Evolutionary conservation across 2,329 filamentous ascomycete species (phyloP), one percentile per base, ranked within the genome.

Genomic region (Diplodia intermedia): DNA sequence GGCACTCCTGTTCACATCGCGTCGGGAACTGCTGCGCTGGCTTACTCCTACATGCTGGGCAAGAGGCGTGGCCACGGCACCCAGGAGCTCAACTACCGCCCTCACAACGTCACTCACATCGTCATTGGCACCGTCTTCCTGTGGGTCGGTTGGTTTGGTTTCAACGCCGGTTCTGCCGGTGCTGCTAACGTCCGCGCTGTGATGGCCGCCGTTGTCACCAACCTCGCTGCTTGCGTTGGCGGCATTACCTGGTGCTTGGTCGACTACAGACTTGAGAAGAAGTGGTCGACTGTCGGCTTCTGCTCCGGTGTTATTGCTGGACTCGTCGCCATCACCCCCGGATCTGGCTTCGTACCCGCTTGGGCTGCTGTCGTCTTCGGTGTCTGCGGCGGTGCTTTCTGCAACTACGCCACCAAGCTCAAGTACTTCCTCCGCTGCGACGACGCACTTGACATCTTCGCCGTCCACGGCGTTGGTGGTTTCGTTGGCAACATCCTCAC

Each of bases 101-200:
- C 93, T 11, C 93, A 97, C 83, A 97, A 97, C 74, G 92, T 96
- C 56, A 95, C 93, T 4, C 92, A 96, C 78, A 93, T 97, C 72
- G 92, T 97, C 65, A 91, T 96, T 67, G 93, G 93, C 36, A 97
- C 93, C 3, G 92, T 97, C 56, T 97, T 97, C 81, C 88, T 97
- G 18, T 97, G 93, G 93, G 91, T 97, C 18, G 93, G 93, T 66
- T 97, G 93, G 93, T 96, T 97, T 75, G 93, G 93, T 57, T 97
- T 97, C 88, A 97, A 97, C 74, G 92, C 91, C 61, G 93, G 93
- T 71, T 93, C 90, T 18, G 93, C 92, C 15, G 83, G 95, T 67
- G 85, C 89, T 60, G 92, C 92, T 63, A 96, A 95, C 79, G 80
- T 97, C 75, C 90, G 93, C 60, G 92, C 92, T 54, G 86, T 97